Evolutionary conservation across 2,329 filamentous ascomycete species (phyloP), one percentile per base, ranked within the genome.

Genomic region (Colletotrichum nymphaeae): DNA sequence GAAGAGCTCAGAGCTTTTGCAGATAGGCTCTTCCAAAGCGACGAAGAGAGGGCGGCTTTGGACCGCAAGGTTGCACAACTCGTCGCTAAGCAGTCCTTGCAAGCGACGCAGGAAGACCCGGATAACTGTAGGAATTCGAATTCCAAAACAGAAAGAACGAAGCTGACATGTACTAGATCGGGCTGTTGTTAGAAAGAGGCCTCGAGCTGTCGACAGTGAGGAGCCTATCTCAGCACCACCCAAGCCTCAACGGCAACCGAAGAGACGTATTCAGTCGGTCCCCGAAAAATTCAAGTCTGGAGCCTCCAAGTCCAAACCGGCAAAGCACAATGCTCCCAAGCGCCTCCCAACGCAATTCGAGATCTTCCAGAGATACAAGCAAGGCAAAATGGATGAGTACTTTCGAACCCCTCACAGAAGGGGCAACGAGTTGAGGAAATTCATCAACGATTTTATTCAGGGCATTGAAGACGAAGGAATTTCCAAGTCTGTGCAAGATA

Each of bases 41-140:
- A 57, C 6, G 63, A 65, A 12, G 52, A 57, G 22, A 46, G 49
- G 56, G 28, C 55, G 5, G 32, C 19, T 19, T 35, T 65, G 53
- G 52, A 24, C 16, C 32, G 24, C 24, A 65, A 65, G 63, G 63
- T 65, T 28, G 52, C 56, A 30, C 52, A 57, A 35, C 32, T 65
- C 30, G 35, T 35, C 11, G 16, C 52, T 22, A 32, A 65, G 11
- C 22, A 56, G 16, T 28, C 63, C 28, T 53, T 56, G 26, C 63
- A 57, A 12, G 63, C 63, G 24, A 57, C 32, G 53, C 52, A 65
- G 30, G 35, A 24, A 30, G 52, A 55, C 8, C 11, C 62, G 11
- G 28, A 32, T 2, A 32, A 35, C 16, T 16, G 62, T 55, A 64
- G 19, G 30, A 14, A 14, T 9, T 7, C 8, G 24, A 9, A 53